These are phyloP conservation scores for Pichia sp. DNA, from an alignment of 1,139 yeast species.

Conservation along the genomic window DNA sequence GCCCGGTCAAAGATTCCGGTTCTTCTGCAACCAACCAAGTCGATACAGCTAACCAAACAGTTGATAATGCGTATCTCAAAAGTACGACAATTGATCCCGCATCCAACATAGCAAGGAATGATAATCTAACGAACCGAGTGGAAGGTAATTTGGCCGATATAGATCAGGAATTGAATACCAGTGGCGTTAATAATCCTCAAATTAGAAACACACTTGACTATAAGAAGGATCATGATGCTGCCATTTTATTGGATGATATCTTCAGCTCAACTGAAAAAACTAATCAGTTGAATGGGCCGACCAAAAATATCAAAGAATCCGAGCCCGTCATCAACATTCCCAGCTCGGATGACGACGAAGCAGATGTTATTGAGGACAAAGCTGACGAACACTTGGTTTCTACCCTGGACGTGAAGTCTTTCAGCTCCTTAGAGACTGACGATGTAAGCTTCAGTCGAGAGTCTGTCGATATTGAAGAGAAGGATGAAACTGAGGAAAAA, in stretches of 20 bases:
- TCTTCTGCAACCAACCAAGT: not conserved
- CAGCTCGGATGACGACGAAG: conserved; percentile 6
- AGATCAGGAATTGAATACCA: not conserved
- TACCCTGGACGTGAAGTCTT: conserved; percentile 31
- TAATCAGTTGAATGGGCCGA: conserved; percentile 11
- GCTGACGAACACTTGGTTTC: conserved; percentile 1
- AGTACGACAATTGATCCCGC: not conserved
- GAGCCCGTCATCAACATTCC: not conserved
- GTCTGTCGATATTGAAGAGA: conserved; percentile 1
- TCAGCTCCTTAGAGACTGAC: conserved; percentile 29
- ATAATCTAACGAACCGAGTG: not conserved
- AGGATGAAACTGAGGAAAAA: not conserved
- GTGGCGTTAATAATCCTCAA: not conserved
- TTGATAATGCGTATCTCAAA: not conserved
- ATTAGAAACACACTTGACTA: not conserved
- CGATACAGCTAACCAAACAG: not conserved
- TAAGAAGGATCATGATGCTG: not conserved
- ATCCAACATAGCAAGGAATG: not conserved
- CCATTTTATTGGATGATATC: conserved; percentile 1
- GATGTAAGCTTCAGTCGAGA: conserved; percentile 6
- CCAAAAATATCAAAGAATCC: conserved; percentile 3
- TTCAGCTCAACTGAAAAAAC: not conserved
- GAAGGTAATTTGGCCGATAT: not conserved
- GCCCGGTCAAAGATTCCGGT: not conserved
- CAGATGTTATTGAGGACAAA: not conserved